Base-by-base conservation (phyloP, 2,329 filamentous ascomycete genomes). In the Botrytis pseudocinerea region DNA sequence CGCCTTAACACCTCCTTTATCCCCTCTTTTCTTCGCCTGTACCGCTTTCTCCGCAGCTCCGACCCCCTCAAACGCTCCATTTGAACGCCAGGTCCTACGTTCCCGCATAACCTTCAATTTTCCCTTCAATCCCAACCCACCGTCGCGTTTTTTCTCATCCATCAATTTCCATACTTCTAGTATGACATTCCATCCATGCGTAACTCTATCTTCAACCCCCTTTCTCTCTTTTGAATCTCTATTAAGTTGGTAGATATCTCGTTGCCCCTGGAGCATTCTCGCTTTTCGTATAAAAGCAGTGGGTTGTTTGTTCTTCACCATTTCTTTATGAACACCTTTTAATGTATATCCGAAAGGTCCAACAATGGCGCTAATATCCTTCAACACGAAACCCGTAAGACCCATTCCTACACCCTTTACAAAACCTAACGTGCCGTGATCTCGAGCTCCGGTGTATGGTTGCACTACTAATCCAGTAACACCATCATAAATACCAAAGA, bases 401-500 rank as follows among this genome's bases (percentile, higher is more conserved):
- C 71, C 71, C 57, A 70, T 73, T 32, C 71, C 71, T 22, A 70
- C 46, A 3, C 71, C 71, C n/a, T 73, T 73, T 18, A 73, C 38
- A 18, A 70, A 54, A 2, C 71, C 71, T 9, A 69, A 48, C 20
- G 38, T 57, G 8, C 71, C 71, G 8, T 61, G 44, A 12, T 73
- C 65, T 22, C 66, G 28, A 4, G 89, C 89, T 0, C 88, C 89
- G 0, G 85, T 85, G 60, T 87, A 82, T 0, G 91, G 90, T 25
- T 91, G 86, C 2, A 84, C 84, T 25, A 91, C 86, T 0, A 93
- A 80, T 0, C 91, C 91, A 0, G 89, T 90, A 66, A 90, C 85
- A 20, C 88, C 90, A 77, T 92, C 90, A 77, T 89, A 91, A 20
- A 92, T 82, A 6, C 90, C 90, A 74, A 88, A 90, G 0, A 86